Evolutionary conservation across 768 basidiomycete genomes (phyloP), one percentile per base, ranked within the genome.

Genomic region (Lactarius trivialis): DNA sequence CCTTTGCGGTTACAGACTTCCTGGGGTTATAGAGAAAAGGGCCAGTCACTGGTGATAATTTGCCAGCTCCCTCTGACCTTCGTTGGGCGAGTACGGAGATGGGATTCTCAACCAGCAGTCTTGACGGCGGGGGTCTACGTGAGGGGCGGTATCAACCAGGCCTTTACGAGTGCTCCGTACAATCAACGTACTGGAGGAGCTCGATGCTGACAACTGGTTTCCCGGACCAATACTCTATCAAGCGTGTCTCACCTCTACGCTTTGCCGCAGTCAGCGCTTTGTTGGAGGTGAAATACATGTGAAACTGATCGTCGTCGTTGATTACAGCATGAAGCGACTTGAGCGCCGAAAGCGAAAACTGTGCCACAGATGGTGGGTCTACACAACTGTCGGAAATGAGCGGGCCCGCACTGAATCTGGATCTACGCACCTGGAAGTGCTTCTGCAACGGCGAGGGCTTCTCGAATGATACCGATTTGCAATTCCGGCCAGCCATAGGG

Each of bases 11-110:
- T 45, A 76, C 73, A 7, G 81, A 73, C 70, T 82, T 85, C 60
- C 95, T 79, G 2, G 96, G 96, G 71, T 98, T 94, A 72, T 97
- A 97, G 60, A 98, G 76, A 74, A 98, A 98, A 1, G 91, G 88
- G 71, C 94, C 89, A 24, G 80, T 82, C 33, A 78, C 76, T 4
- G 85, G 73, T 53, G 86, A 76, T 2, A 85, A 79, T 30, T 74
- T 75, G 4, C 66, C 34, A 3, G 53, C 60, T 3, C 76, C 70
- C 28, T 76, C 75, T 12, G 76, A 76, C 45, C 68, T 58, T 53
- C 72, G 75, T 54, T 78, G 70, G 19, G 78, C 74, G 30, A 90
- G 72, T 7, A 81, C 71, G 0, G 85, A 85, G 2, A 81, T 69
- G 1, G 86, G 83, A 67, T 90, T 91, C 74, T 93, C 88, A 28